These are phyloP conservation scores for Trichothecium sympodiale DNA, from an alignment of 2,329 filamentous ascomycete genomes.

Conservation along the genomic window DNA sequence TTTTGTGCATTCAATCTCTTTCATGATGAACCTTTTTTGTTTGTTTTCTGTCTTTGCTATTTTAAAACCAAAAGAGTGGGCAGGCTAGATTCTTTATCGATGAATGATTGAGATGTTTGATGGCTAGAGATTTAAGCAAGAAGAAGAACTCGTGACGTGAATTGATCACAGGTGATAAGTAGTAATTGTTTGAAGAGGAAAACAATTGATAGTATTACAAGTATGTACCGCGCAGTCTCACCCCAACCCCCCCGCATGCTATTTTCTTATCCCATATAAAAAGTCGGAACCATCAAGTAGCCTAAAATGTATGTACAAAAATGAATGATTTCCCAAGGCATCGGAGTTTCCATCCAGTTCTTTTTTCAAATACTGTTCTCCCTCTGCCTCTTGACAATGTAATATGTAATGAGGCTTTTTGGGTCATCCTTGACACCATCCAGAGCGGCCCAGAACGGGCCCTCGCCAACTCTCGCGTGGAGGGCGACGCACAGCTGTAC, in stretches of 20 bases:
- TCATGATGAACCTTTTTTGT: not conserved
- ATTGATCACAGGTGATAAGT: not conserved
- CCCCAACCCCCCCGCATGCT: no score
- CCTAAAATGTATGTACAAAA: no score
- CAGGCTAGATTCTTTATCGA: no score
- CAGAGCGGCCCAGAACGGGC: conserved; percentile 56
- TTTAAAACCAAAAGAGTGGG: no score
- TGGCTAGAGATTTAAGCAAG: no score
- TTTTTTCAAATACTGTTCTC: conserved; percentile 29
- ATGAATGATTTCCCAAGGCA: no score
- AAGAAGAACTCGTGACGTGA: not conserved
- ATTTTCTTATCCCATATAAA: no score
- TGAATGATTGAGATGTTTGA: conserved; percentile 2
- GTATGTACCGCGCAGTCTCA: no score
- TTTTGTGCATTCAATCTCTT: conserved; percentile 4
- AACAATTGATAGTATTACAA: no score
- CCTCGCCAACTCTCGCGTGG: conserved; percentile 50
- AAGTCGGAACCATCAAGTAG: no score
- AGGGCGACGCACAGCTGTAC: conserved; percentile 68
- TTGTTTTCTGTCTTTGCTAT: conserved; percentile 1
- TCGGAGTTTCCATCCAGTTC: no score
- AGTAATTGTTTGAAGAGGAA: not conserved
- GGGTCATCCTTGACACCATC: conserved; percentile 57
- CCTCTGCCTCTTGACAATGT: conserved; percentile 61
- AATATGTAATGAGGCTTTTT: conserved; percentile 70